Percentiles rank a stretch among this genome's conserved stretches.
Conservation (phyloP, 768 basidiomycete genomes). For the Dentipellis sp. region DNA sequence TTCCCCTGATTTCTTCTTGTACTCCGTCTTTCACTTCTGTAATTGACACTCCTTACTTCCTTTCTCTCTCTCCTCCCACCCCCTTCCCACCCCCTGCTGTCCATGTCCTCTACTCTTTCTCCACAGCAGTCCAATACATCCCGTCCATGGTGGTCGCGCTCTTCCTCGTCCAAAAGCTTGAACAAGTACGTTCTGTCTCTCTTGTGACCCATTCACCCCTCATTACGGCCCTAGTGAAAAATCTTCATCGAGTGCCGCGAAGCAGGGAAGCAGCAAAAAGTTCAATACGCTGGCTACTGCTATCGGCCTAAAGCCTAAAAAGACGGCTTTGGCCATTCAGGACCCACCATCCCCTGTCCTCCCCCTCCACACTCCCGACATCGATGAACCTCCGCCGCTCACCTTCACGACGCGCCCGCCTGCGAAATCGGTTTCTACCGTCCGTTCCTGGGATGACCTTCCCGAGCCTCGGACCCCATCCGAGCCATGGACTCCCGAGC, state of each 20-base stretch:
- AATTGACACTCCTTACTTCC: neutral
- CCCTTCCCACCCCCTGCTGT: slow-evolving; percentile 5
- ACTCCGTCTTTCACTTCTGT: neutral
- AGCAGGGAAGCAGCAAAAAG: slow-evolving; percentile 22
- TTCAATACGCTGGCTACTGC: slow-evolving; percentile 51
- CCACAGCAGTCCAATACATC: slow-evolving; percentile 9
- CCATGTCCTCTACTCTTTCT: slow-evolving; percentile 17
- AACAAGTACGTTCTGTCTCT: slow-evolving; percentile 10
- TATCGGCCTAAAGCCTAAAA: slow-evolving; percentile 58
- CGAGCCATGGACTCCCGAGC: slow-evolving; percentile 25
- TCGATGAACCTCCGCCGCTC: slow-evolving; percentile 16
- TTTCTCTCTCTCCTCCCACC: slow-evolving; percentile 2
- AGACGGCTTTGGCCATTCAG: slow-evolving; percentile 44
- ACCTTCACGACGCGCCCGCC: slow-evolving; percentile 31
- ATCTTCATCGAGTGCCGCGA: neutral
- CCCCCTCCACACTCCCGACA: slow-evolving; percentile 13
- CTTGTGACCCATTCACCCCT: neutral
- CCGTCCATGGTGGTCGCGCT: slow-evolving; percentile 26
- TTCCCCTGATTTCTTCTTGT: neutral
- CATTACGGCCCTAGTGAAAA: slow-evolving; percentile 1
- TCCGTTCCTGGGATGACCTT: slow-evolving; percentile 46
- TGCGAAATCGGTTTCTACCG: slow-evolving; percentile 49
- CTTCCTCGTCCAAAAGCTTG: slow-evolving; percentile 20
- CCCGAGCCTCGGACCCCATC: slow-evolving; percentile 42
- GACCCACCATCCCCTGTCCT: slow-evolving; percentile 29